Evolutionary conservation across 768 basidiomycete genomes (phyloP).

Genomic region (Amanita inopinata): DNA sequence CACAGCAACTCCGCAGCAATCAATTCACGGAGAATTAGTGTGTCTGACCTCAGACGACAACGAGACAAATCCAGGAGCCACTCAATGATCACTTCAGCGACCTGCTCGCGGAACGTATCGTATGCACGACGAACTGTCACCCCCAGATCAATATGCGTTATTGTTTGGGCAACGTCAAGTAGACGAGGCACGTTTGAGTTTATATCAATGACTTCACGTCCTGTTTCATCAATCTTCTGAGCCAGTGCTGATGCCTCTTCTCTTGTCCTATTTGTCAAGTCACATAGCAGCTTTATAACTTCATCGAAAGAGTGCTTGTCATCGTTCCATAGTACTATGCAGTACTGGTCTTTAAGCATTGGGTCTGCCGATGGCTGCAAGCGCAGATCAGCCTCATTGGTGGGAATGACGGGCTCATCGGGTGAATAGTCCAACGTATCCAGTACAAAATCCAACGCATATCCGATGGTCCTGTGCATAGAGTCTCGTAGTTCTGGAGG

Average conservation of each 20-base stretch:
- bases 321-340: conserved; percentile 90
- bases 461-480: conserved; percentile 64
- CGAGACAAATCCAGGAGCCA: conserved; percentile 79
- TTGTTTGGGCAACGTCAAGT: conserved; percentile 68
- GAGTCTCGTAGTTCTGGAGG: conserved; percentile 65
- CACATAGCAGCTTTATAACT: conserved; percentile 63
- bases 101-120: conserved; percentile 84
- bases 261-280: conserved; percentile 39
- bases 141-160: conserved; percentile 84
- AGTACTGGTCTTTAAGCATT: conserved; percentile 69
- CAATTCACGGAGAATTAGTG: conserved; percentile 59
- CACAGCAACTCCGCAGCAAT: conserved; percentile 62
- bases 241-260: conserved; percentile 51
- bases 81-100: conserved; percentile 75
- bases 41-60: conserved; percentile 58
- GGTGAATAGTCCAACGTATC: conserved; percentile 78
- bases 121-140: conserved; percentile 82
- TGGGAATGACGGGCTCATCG: conserved; percentile 62
- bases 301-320: conserved; percentile 94
- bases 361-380: conserved; percentile 71
- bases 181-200: conserved; percentile 42
- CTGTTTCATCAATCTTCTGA: conserved; percentile 62
- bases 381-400: conserved; percentile 58
- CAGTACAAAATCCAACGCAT: conserved; percentile 75
- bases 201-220: conserved; percentile 79